Evolutionary conservation across 139 green algal genomes (phyloP), one percentile per base, ranked within the genome.

Genomic region (Gonium pectorale): DNA sequence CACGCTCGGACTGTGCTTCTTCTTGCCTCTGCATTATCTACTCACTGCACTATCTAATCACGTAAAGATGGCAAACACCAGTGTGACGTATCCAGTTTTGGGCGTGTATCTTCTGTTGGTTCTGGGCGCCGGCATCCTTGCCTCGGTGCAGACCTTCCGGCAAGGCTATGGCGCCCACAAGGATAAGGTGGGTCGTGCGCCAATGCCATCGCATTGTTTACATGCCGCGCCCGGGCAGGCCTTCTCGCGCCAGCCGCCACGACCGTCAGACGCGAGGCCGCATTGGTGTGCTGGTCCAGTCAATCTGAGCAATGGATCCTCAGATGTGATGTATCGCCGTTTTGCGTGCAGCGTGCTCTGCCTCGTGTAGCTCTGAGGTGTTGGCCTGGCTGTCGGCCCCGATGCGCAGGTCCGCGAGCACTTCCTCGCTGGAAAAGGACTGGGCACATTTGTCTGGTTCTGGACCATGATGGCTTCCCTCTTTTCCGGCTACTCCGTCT

Each of bases 391-490:
- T 74, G 17, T 43, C 31, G 33, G 19, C 38, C 5, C 7, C 35
- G 3, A 35, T 27, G 2, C 27, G 37, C 86, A 90, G 82, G 79
- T 90, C 31, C 79, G 75, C 37, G 86, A 92, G 79, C 89, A 92
- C 41, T 92, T 88, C 72, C 78, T 90, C 17, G 83, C 89, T 1
- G 83, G 82, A 13, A 72, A 37, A 43, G 89, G 89, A 5, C 31
- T 92, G 44, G 83, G 70, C 22, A 70, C 63, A 0, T 69, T 92
- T 21, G 72, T 80, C 29, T 92, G 89, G 89, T 92, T 92, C 73
- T 90, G 89, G 71, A 88, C 83, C 7, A 92, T 92, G 89, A 72
- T 86, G 44, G 86, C 89, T 6, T 86, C 89, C 5, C 74, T 92
- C 11, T 92, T 89, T 56, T 87, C 71, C 8, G 89, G 89, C 40